A percentile compares a stretch with the other conserved stretches of the same genome.
Conservation (phyloP, 2,329 filamentous ascomycete genomes). For the Fusarium sp. region DNA sequence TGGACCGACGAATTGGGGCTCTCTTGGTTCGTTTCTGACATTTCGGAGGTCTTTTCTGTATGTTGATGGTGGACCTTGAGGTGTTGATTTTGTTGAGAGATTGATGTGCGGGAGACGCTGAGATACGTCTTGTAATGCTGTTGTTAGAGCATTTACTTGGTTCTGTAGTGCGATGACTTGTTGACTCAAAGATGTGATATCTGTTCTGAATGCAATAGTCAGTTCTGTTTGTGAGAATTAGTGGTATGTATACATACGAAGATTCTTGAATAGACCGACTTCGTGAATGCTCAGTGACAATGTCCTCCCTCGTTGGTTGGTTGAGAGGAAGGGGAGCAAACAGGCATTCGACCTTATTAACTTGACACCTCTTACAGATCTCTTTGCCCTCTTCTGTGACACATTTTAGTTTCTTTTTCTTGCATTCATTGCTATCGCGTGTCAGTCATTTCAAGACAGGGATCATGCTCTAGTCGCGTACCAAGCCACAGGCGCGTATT, state of each 20-base stretch:
- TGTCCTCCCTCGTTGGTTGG: not conserved
- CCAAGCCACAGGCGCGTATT: conserved; percentile 19
- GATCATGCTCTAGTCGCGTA: not conserved
- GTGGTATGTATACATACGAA: not conserved
- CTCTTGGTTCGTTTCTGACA: not conserved
- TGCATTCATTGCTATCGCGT: conserved; percentile 1
- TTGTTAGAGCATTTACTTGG: not conserved
- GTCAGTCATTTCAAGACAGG: not conserved
- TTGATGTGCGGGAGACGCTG: conserved; percentile 1
- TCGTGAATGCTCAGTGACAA: not conserved
- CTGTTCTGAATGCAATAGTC: not conserved
- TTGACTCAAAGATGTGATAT: not conserved
- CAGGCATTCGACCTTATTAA: not conserved
- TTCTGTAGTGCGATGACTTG: not conserved
- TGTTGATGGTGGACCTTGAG: not conserved
- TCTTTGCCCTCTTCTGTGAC: not conserved
- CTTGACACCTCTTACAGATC: not conserved
- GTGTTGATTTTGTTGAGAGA: not conserved
- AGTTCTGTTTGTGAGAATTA: rapidly evolving
- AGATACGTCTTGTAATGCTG: conserved; percentile 1
- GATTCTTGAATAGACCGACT: not conserved
- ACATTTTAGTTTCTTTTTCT: conserved; percentile 18
- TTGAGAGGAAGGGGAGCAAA: not conserved
- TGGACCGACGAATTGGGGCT: conserved; percentile 3
- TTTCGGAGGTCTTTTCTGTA: conserved; percentile 10